Evolutionary conservation across 2,329 filamentous ascomycete species (phyloP), one percentile per base, ranked within the genome.

Genomic region (Immersiporthe knoxdaviesiana): DNA sequence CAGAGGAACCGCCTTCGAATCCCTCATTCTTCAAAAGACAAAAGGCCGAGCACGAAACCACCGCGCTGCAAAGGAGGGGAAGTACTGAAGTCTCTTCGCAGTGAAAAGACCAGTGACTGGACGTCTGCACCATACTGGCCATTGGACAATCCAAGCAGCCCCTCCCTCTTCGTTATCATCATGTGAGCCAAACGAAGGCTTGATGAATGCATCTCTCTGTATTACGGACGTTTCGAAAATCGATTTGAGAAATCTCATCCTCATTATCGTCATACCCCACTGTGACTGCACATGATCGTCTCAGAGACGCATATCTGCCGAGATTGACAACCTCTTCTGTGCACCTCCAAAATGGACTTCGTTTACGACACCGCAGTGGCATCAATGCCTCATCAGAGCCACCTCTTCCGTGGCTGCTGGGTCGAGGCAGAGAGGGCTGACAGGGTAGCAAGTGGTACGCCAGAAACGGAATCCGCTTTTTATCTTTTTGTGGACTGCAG

Each of bases 391-490:
- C 69, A 61, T 18, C 52, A 70, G 21, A 62, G 65, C 50, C 77
- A 81, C 27, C 78, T 88, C 30, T 79, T 88, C 47, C 78, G 81
- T 68, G 84, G 85, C 44, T 89, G 87, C 74, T 87, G 81, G 73
- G 74, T 79, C 66, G 87, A 89, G 77, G 86, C 87, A 32, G 81
- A 85, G 67, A 80, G 84, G 71, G 85, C 84, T 65, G 83, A 87
- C 64, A 72, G 81, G 16, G 83, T 86, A 56, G 80, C 81, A 50
- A 73, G 41, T 52, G 69, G 69, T 69, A 69, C 27, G 18, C 27
- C 2, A 47, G 5, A 27, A n/a, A n/a, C 12, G 7, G 41, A 21
- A 21, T 8, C 35, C 35, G 4, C 35, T 8, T 8, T 14, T 32
- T 30, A 47, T 47, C 6, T 30, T 27, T 2, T 27, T 2, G 35